Base-by-base conservation (phyloP, 495 filamentous ascomycete species). In the Talaromyces wortmannii region DNA sequence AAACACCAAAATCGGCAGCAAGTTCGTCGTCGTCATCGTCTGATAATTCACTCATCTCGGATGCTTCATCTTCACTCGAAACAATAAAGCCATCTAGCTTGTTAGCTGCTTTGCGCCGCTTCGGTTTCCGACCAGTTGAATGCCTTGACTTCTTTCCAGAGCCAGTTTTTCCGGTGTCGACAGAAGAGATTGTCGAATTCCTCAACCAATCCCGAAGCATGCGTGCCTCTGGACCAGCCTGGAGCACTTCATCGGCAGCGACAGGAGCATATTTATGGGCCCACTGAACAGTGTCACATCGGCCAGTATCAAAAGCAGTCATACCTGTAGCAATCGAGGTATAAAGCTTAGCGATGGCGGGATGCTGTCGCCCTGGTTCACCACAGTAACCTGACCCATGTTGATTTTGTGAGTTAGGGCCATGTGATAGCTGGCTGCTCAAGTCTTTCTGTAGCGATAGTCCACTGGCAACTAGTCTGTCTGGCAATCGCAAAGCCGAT, bases 201-300 rank as follows among this genome's bases (percentile, higher is more conserved):
- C 77, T 77, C n/a, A 99, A 74, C 95, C 95, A 99, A 50, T 96
- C 85, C 47, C 83, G 81, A 31, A 99, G 67, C 31, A 95, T 71
- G 6, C 75, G 66, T 5, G 80, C 82, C 65, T 97, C 90, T 8
- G 70, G 80, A 0, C 89, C 88, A 16, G 73, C 63, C 63, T 96
- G 92, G 18, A 99, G 79, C 1, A 96, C 87, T 55, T 92, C 82
- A 6, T 73, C 73, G 1, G 90, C 83, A 23, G 65, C 73, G 31
- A 63, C 71, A 0, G 95, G 95, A 1, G 90, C 83, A 73, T 97
- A 96, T 60, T 99, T 99, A 31, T 91, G 85, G 2, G 72, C 61
- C 95, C 95, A 99, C 43, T 83, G 69, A 29, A 77, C 72, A 0
- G 72, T 76, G 61, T 97, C 94, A 59, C 85, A 95, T 43, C 81